Conservation (phyloP, 1,284 basidiomycete genomes). For the Heterobasidion occidentale region DNA sequence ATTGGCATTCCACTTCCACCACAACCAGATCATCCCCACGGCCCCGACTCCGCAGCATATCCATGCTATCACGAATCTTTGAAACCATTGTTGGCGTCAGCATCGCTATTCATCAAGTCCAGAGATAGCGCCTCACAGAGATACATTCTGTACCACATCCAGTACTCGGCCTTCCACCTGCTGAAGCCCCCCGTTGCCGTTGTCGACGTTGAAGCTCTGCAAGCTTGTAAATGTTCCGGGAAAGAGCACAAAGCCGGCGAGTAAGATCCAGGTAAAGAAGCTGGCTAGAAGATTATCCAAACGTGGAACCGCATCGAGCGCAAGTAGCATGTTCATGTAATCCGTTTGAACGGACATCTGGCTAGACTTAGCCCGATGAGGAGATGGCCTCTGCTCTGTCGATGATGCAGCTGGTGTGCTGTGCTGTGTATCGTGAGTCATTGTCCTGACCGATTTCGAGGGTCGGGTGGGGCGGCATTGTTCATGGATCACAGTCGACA, state of each 20-base stretch:
- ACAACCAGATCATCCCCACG: neutral
- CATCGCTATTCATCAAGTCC: neutral
- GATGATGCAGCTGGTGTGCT: too few species aligned
- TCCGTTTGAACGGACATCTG: slow-evolving; percentile 17
- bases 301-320: slow-evolving; percentile 35
- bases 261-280: slow-evolving; percentile 52
- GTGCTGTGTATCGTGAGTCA: too few species aligned
- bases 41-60: neutral
- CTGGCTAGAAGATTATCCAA: slow-evolving; percentile 36
- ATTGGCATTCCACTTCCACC: neutral
- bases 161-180: neutral
- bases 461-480: too few species aligned
- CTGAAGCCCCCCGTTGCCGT: too few species aligned
- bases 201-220: slow-evolving; percentile 18
- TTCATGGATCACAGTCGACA: too few species aligned
- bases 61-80: neutral
- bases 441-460: too few species aligned
- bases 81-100: neutral
- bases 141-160: neutral
- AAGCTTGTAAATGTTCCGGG: slow-evolving; percentile 49
- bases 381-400: too few species aligned
- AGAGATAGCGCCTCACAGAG: neutral
- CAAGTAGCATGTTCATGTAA: slow-evolving; percentile 43
- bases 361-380: too few species aligned
- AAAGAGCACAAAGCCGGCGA: slow-evolving; percentile 52